Percentiles rank a stretch among this genome's conserved stretches.
These are phyloP conservation scores for Trichothecium roseum DNA, from an alignment of 2,329 filamentous ascomycete species.

Conservation along the genomic window DNA sequence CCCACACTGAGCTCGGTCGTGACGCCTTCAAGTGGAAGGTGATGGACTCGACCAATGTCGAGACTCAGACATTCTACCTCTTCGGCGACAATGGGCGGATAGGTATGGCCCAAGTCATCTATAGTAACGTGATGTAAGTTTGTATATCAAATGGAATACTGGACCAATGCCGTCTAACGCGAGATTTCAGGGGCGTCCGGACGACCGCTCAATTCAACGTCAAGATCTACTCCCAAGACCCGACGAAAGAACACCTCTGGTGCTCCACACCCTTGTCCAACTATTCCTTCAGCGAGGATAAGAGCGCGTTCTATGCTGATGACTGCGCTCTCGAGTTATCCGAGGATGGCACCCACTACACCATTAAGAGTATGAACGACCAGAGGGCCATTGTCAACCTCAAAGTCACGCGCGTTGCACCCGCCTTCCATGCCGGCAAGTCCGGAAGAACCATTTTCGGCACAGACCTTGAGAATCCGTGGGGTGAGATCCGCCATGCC, in stretches of 20 bases:
- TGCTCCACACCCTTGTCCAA: slow-evolving; percentile 70
- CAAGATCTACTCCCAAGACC: slow-evolving; percentile 77
- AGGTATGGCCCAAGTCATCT: slow-evolving; percentile 82
- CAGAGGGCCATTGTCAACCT: slow-evolving; percentile 74
- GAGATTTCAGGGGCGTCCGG: slow-evolving; percentile 60
- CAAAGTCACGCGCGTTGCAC: slow-evolving; percentile 63
- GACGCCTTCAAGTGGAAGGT: slow-evolving; percentile 75
- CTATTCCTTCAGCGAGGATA: slow-evolving; percentile 75
- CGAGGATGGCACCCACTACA: slow-evolving; percentile 71
- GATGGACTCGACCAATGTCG: slow-evolving; percentile 77
- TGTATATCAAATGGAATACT: slow-evolving; percentile 1
- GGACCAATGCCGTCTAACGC: slow-evolving; percentile 8
- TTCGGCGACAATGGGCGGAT: slow-evolving; percentile 67
- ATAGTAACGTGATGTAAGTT: slow-evolving; percentile 88
- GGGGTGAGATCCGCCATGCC: slow-evolving; percentile 83
- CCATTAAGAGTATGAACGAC: slow-evolving; percentile 84
- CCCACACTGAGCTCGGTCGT: slow-evolving; percentile 70
- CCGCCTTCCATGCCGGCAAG: slow-evolving; percentile 76
- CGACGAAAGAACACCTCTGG: slow-evolving; percentile 69
- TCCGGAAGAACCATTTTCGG: slow-evolving; percentile 79
- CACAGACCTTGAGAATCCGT: slow-evolving; percentile 75
- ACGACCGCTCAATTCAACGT: slow-evolving; percentile 89
- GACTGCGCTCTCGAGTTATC: slow-evolving; percentile 78
- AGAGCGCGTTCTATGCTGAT: slow-evolving; percentile 75
- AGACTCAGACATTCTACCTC: slow-evolving; percentile 93